Evolutionary conservation across 495 filamentous ascomycete genomes (phyloP), one percentile per base, ranked within the genome.

Genomic region (Aspergillus sclerotioniger): DNA sequence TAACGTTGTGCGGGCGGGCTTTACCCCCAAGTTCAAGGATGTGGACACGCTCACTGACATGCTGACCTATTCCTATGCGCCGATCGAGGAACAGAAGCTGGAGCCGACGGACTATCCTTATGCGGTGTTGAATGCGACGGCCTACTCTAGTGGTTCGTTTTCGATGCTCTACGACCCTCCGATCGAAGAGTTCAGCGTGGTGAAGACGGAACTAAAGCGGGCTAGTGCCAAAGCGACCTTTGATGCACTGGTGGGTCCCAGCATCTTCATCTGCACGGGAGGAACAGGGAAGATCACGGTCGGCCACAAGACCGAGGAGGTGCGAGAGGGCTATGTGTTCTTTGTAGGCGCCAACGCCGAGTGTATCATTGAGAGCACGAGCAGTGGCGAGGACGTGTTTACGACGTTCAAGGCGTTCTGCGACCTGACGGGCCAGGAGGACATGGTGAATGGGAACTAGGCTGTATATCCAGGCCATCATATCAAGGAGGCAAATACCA

Each of bases 11-110:
- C 92, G 94, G 32, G 94, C 94, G 2, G 94, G 94, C 17, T 92
- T 98, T 69, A 98, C 94, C 0, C 94, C 94, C 9, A 98, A 98
- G 72, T 98, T 93, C 82, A 96, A 97, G 77, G 94, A 98, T 63
- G 91, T 96, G 46, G 80, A 86, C 47, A 97, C 90, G 3, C 81
- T 98, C n/a, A 89, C 92, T 35, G 77, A 80, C 59, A 96, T 96
- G 89, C 77, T 98, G 54, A 98, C 94, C 0, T 98, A 98, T 77
- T 85, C 82, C 51, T 97, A 94, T 63, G 92, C 93, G 1, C 93
- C 94, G 4, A 96, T 96, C 60, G 86, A 88, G 43, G 86, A 93
- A 75, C 94, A 98, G 70, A 97, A 97, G 79, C 91, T 98, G 83
- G 66, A 82, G 39, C 90, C 94, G 0, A 77, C 73, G 19, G 88